Percentiles rank a stretch among this genome's conserved stretches.
phyloP scores from a whole-genome alignment of 257 asterid species.

The Solanum chilense region DNA sequence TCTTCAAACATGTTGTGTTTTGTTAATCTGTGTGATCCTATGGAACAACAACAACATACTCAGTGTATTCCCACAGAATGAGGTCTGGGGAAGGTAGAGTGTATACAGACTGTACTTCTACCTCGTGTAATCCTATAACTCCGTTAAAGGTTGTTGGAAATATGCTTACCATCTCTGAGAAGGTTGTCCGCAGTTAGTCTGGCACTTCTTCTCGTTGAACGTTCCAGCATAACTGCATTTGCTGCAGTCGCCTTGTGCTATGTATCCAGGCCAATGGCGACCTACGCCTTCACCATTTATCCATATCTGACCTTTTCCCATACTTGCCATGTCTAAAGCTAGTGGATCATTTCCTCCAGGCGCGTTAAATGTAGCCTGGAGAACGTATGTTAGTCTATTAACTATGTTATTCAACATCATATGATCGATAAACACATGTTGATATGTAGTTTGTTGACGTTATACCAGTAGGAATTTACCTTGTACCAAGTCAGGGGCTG shows the following conservation, averaged over 20 bases:
- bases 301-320: slow-evolving; percentile 96
- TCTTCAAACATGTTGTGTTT: neutral
- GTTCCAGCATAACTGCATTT: slow-evolving; percentile 65
- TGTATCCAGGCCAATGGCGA: slow-evolving; percentile 84
- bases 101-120: neutral
- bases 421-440: neutral
- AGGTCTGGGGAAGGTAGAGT: neutral
- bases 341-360: slow-evolving; percentile 75
- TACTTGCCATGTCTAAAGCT: slow-evolving; percentile 74
- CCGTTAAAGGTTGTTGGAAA: neutral
- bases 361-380: slow-evolving; percentile 57
- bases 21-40: neutral
- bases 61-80: neutral
- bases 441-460: neutral
- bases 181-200: slow-evolving; percentile 61
- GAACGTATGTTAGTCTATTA: neutral
- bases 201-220: slow-evolving; percentile 67
- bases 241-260: slow-evolving; percentile 63
- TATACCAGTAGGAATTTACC: no score
- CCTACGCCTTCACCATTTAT: slow-evolving; percentile 84
- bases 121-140: neutral
- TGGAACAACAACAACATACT: neutral
- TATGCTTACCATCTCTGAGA: slow-evolving; percentile 80
- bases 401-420: neutral
- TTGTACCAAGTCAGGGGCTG: slow-evolving; percentile 96